Evolutionary conservation across 139 green algal genomes (phyloP), one percentile per base, ranked within the genome.

Genomic region (Haematococcus sp.): DNA sequence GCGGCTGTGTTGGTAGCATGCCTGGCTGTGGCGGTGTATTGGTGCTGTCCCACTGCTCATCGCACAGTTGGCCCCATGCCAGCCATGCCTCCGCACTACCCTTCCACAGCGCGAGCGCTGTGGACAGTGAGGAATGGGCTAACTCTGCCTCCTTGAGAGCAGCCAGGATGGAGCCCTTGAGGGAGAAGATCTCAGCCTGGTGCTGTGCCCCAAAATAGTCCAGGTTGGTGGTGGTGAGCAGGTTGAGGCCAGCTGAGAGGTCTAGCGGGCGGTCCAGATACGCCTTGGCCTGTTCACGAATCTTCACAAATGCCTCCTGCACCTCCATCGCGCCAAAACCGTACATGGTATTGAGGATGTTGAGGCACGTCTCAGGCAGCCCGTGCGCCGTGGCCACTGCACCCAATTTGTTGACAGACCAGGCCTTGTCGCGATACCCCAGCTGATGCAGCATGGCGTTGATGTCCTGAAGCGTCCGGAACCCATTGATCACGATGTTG

Each of bases 231-330:
- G 86, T 90, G 77, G 92, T 94, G 71, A 99, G 87, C 59, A 97
- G 85, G 83, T 95, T 96, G 20, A 98, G 76, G 19, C 93, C 96
- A 25, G 87, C 85, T 22, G 83, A 54, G 49, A 80, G 40, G 27
- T 83, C 74, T n/a, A 33, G 30, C 23, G 75, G 75, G n/a, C 40
- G 51, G 66, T 80, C 78, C 30, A 91, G 76, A 74, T 91, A 87
- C 2, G 84, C 87, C 56, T 81, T 77, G 0, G 87, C 84, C 75
- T 98, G 92, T 81, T 98, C 94, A 32, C 85, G 78, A 72, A 98
- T 98, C 84, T 99, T 99, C 17, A 95, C 83, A 83, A 98, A 99
- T 16, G 96, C 96, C 69, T 99, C 95, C 82, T 98, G 91, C 60
- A 99, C 93, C 74, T 99, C 96, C 93, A 99, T 98, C 32, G 92